phyloP scores from a whole-genome alignment of 352 stramenopile genomes.

The Phytophthora hybrid region DNA sequence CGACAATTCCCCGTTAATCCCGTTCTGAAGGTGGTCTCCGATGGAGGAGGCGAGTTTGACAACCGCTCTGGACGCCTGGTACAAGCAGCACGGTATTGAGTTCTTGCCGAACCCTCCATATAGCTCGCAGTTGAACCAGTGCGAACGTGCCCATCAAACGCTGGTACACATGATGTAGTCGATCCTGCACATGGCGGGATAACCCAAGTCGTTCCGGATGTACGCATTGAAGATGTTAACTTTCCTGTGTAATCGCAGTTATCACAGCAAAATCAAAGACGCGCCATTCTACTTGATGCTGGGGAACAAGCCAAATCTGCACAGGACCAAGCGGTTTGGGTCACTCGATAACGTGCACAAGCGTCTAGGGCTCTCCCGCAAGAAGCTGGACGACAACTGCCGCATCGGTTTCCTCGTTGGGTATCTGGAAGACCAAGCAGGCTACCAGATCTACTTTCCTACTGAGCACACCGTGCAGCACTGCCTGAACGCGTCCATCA shows the following conservation, averaged over 20 bases:
- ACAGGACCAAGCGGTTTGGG: not conserved
- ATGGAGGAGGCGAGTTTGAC: not conserved
- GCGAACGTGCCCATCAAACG: not conserved
- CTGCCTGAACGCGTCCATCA: not conserved
- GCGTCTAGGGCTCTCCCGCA: not conserved
- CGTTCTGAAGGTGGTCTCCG: not conserved
- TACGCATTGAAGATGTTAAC: not conserved
- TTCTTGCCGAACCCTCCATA: not conserved
- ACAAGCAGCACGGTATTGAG: not conserved
- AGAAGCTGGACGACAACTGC: not conserved
- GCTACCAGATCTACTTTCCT: not conserved
- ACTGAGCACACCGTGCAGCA: not conserved
- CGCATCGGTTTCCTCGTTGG: not conserved
- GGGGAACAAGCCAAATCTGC: not conserved
- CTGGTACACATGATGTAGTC: not conserved
- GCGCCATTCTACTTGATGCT: not conserved
- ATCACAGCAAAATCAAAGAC: not conserved
- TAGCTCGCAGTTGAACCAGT: not conserved
- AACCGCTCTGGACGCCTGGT: not conserved
- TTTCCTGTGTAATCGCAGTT: not conserved
- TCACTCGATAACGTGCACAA: not conserved
- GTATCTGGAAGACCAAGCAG: not conserved
- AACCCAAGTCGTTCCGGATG: conserved; percentile 8
- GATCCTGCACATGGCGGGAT: not conserved
- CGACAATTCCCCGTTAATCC: not conserved